Evolutionary conservation across 257 asterid genomes (phyloP).

Genomic region (Parsonsia alboflavescens): DNA sequence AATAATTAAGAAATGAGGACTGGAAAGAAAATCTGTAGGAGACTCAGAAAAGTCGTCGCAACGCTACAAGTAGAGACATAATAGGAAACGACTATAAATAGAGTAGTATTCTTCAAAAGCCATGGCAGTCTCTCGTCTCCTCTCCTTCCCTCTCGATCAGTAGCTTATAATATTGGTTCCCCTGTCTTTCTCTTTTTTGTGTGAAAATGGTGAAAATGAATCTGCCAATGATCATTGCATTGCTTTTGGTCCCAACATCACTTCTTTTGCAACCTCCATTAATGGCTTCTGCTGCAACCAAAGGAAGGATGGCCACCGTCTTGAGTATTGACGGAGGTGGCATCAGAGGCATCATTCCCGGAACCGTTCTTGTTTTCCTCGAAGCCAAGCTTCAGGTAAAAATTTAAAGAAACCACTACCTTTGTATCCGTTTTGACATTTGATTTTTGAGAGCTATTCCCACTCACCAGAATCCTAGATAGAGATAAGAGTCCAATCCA

Average conservation of each 20-base stretch:
- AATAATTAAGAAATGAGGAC: no score
- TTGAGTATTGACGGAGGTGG: conserved; percentile 63
- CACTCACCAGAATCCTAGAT: no score
- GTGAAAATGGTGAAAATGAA: background rate
- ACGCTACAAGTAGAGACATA: no score
- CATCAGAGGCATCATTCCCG: conserved; percentile 51
- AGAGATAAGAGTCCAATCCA: no score
- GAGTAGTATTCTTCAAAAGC: no score
- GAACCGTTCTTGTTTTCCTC: conserved; percentile 34
- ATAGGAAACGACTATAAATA: no score
- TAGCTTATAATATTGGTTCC: no score
- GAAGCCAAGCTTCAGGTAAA: conserved; percentile 46
- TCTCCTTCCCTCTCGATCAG: background rate
- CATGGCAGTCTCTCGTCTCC: no score
- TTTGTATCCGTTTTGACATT: no score
- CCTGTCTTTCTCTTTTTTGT: background rate
- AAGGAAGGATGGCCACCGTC: conserved; percentile 36
- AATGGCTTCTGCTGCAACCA: conserved; percentile 7
- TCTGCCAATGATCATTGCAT: background rate
- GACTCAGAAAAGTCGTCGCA: no score
- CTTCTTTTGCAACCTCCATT: conserved; percentile 27
- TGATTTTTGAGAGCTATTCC: no score
- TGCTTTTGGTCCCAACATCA: background rate
- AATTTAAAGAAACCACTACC: background rate
- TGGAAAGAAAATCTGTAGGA: no score